phyloP scores from a whole-genome alignment of 2,329 filamentous ascomycete species.

The Fusarium burgessii region DNA sequence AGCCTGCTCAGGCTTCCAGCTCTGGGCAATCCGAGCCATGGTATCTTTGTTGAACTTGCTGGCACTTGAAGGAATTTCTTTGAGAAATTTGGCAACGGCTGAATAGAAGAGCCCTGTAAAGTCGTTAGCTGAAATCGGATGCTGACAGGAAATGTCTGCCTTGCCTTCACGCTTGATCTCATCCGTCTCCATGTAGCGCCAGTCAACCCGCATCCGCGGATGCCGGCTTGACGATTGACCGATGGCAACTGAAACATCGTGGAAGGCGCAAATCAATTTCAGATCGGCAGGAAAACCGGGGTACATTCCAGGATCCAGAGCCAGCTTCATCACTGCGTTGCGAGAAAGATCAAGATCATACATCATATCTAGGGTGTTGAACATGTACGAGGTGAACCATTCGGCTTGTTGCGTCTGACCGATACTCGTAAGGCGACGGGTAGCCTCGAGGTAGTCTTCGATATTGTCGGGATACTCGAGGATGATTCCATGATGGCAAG shows the following conservation, averaged over 20 bases:
- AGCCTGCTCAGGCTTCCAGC: neutral
- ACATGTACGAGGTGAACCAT: neutral
- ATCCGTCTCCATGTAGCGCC: neutral
- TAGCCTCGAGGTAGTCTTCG: neutral
- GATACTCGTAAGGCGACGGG: neutral
- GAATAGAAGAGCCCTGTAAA: neutral
- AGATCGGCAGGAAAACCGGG: neutral
- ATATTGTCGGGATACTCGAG: neutral
- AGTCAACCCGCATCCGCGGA: neutral
- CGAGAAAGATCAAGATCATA: neutral
- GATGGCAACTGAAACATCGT: accelerated
- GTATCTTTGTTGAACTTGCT: neutral
- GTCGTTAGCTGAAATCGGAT: too few relatives aligned
- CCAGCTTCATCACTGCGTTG: neutral
- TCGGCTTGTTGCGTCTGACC: neutral
- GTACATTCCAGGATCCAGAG: accelerated
- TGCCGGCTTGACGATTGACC: neutral
- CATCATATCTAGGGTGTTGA: neutral
- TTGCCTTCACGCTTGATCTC: neutral
- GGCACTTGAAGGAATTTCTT: neutral
- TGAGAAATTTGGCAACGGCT: neutral
- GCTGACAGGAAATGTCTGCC: too few relatives aligned
- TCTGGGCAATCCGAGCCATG: neutral
- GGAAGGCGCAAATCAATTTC: neutral
- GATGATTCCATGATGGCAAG: neutral